Conservation (phyloP, 2,329 filamentous ascomycete genomes). For the Aspergillus sp. region DNA sequence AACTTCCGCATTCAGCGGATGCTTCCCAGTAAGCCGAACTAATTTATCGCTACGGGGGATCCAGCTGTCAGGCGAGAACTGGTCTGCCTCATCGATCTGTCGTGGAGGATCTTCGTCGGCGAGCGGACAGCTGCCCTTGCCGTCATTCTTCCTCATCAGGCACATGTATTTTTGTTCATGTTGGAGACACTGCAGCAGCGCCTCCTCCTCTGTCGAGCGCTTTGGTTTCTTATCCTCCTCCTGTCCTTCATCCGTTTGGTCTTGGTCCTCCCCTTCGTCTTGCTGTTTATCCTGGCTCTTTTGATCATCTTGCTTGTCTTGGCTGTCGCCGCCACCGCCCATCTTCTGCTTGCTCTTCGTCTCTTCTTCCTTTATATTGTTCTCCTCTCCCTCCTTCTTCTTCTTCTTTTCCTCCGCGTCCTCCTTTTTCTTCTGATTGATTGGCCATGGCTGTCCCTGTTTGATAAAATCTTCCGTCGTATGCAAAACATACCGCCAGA, state of each 20-base stretch:
- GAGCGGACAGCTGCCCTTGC: conserved; percentile 39
- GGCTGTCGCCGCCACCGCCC: no score
- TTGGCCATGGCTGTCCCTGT: conserved; percentile 49
- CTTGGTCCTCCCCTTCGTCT: no score
- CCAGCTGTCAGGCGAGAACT: conserved; percentile 56
- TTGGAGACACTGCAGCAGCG: no score
- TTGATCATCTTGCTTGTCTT: no score
- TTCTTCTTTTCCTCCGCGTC: conserved; percentile 26
- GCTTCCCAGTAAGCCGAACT: conserved; percentile 54
- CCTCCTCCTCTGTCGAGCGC: no score
- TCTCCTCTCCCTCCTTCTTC: no score
- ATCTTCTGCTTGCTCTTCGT: no score
- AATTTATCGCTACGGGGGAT: conserved; percentile 49
- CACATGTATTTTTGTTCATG: conserved; percentile 31
- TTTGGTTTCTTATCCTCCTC: no score
- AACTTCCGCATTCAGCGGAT: conserved; percentile 54
- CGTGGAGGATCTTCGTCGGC: conserved; percentile 33
- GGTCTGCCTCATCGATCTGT: conserved; percentile 54
- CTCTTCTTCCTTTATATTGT: no score
- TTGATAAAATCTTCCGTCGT: conserved; percentile 52
- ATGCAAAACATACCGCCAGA: conserved; percentile 53
- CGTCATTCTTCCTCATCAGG: conserved; percentile 45
- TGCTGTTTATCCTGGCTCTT: no score
- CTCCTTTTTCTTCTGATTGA: conserved; percentile 38
- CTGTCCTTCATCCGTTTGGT: no score